These are phyloP conservation scores for Aspergillus hortae DNA, from an alignment of 2,329 filamentous ascomycete genomes.

Conservation along the genomic window DNA sequence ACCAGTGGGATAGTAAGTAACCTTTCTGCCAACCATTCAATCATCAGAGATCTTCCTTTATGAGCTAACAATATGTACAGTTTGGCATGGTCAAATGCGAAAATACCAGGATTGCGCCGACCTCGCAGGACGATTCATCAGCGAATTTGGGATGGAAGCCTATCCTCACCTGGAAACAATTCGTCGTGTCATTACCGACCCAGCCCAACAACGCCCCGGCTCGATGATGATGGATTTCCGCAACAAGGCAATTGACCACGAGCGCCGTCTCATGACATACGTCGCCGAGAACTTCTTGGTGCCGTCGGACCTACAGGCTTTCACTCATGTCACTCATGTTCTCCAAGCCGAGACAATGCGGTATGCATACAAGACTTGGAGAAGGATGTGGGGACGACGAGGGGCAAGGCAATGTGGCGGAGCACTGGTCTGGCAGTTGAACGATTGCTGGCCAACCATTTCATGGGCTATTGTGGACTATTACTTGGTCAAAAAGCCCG, in stretches of 20 bases:
- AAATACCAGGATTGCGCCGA: not conserved
- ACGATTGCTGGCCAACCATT: not conserved
- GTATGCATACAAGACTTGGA: not conserved
- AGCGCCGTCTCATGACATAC: not conserved
- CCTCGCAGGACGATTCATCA: not conserved
- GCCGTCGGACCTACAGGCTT: not conserved
- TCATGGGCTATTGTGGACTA: not conserved
- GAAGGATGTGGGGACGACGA: not conserved
- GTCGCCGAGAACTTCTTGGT: not conserved
- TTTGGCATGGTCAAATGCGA: slow-evolving; percentile 45
- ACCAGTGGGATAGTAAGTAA: slow-evolving; percentile 76
- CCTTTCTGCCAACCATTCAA: not conserved
- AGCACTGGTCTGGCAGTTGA: not conserved
- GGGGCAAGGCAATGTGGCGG: not conserved
- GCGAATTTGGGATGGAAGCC: slow-evolving; percentile 61
- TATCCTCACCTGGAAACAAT: not conserved
- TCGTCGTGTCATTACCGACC: slow-evolving; percentile 33
- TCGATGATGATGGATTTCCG: not conserved
- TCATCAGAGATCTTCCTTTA: not conserved
- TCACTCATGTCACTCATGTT: not conserved
- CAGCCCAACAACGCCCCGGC: slow-evolving; percentile 53
- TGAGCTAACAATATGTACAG: slow-evolving; percentile 26
- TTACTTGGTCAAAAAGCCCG: not conserved
- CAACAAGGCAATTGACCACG: not conserved
- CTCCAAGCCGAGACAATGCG: not conserved